These are phyloP conservation scores for Bocquillonia castaneifolia DNA, from an alignment of 441 rosid genomes.

Conservation along the genomic window DNA sequence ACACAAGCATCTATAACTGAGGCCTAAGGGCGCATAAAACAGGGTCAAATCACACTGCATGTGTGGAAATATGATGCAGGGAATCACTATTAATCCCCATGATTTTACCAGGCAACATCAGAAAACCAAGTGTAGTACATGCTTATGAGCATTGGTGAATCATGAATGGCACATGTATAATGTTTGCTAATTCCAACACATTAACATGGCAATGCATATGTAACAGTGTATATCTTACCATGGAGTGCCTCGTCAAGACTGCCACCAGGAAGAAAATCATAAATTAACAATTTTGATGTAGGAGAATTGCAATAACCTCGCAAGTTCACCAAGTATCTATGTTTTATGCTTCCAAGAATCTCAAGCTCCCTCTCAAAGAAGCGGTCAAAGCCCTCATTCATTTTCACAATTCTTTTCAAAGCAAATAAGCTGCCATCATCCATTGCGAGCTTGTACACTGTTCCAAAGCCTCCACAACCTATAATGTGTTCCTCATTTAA, in stretches of 20 bases:
- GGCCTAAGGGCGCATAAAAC: not conserved
- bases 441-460: constrained; percentile 90
- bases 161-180: not conserved
- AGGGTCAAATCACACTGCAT: not conserved
- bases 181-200: not conserved
- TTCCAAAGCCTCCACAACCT: constrained; percentile 95
- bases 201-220: constrained; percentile 1
- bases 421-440: constrained; percentile 95
- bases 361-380: constrained; percentile 96
- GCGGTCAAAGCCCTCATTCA: constrained; percentile 92
- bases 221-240: constrained; percentile 42
- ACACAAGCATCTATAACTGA: not conserved
- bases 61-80: not conserved
- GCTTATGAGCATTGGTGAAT: not conserved
- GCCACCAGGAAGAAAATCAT: constrained; percentile 92
- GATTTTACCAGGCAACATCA: not conserved
- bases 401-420: constrained; percentile 74
- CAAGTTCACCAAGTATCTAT: constrained; percentile 86
- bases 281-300: constrained; percentile 79
- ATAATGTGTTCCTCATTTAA: constrained; percentile 82
- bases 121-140: not conserved
- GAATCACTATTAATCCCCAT: constrained; percentile 3
- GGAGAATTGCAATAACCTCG: constrained; percentile 98
- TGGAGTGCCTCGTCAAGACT: constrained; percentile 98
- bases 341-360: constrained; percentile 98